Base-by-base conservation (phyloP, 768 basidiomycete species). In the Mycena amicta region DNA sequence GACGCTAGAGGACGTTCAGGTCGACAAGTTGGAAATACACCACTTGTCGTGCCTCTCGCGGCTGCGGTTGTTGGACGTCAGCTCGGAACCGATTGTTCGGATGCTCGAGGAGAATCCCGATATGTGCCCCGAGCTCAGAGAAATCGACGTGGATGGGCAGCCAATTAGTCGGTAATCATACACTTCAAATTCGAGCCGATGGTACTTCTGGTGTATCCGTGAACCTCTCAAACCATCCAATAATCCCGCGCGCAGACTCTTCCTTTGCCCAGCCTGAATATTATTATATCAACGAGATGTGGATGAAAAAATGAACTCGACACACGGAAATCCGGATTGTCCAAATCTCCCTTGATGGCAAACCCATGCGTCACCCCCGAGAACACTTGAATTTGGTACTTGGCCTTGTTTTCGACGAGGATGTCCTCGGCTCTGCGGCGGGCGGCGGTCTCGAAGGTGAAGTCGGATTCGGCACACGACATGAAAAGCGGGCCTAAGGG, bases 341-440 rank as follows among this genome's bases (percentile, higher is more conserved):
- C 72, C 12, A 75, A 73, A 62, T 80, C 72, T 3, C 80, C 80
- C 5, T 81, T 77, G 3, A 77, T 72, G 0, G 79, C 80, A 61
- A 83, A 84, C 3, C 83, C 81, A 55, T 83, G 82, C 0, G 59
- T 40, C 16, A 77, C 77, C 0, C 81, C 77, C 4, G 82, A 80
- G 66, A 87, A 87, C 16, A 83, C 65, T 47, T 87, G 85, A 59
- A 85, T 73, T 60, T 84, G 80, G 66, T 87, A 88, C 0, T 71
- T 73, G 0, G 79, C 78, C 53, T 83, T 83, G 23, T 67, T 72
- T 53, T 79, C 79, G 6, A 77, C 73, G 16, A 88, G 69, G 8
- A 85, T 80, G 49, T 85, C 83, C 58, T 87, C 86, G 0, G 81
- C 82, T 1, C 77, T 73, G 25, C 80, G 81, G 29, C 86, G 83